Evolutionary conservation across 352 stramenopile species (phyloP), one percentile per base, ranked within the genome.

Genomic region (Blastocystis sp.): DNA sequence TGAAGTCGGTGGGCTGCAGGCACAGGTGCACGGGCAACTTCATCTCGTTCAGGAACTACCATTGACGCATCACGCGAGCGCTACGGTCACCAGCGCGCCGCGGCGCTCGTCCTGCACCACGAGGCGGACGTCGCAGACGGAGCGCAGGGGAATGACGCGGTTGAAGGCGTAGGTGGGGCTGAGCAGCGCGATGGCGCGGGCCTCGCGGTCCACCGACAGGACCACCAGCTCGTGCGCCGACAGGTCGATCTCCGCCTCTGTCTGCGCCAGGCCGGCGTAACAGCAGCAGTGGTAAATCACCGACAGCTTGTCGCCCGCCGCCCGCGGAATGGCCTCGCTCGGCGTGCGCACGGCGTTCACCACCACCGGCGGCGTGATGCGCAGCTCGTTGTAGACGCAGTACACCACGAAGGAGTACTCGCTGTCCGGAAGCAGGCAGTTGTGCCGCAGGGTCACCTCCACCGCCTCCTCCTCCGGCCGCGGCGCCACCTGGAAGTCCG

Each of bases 21-120:
- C 45, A 40, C n/a, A 74, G 34, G 4, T 9, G 34, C 9, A 14
- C 21, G 10, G 10, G 45, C 34, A 21, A 5, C 9, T 48, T 17
- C 14, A n/a, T 52, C 1, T 74, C 64, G 64, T 23, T 74, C 41
- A 74, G 38, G 62, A 69, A 69, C 62, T 69, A 69, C n/a, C 17
- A 4, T 2, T 41, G 62, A 69, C 1, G 11, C n/a, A 0, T 41
- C n/a, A 69, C 34, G 14, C 1, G 28, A 34, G 28, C 0, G 28
- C 28, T 34, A 34, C 28, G 28, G 28, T 34, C 28, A 34, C 28
- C 28, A 34, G 28, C 0, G 28, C 28, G 28, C 28, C 28, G 28
- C 28, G 40, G 53, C 21, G 53, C 21, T 61, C 53, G 11, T 21
- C 11, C 53, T 61, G 53, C 11, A 21, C 53, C 53, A 61, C 53